Evolutionary conservation across 2,329 filamentous ascomycete species (phyloP), one percentile per base, ranked within the genome.

Genomic region (Paecilomyces formosus): DNA sequence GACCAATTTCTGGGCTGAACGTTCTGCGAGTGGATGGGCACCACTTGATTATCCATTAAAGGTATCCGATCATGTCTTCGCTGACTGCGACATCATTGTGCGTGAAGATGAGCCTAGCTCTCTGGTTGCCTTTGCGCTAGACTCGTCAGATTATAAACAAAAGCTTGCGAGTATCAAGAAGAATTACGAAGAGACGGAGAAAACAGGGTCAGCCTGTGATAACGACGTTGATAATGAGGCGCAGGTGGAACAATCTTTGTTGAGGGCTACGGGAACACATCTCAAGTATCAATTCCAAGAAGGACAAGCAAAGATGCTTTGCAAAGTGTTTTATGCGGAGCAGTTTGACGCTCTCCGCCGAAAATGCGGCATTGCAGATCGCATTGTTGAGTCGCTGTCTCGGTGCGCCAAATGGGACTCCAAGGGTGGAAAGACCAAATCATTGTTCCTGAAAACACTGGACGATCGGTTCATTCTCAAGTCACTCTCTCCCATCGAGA

Each of bases 311-410:
- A 90, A 89, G 67, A 96, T 97, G 84, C 88, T 93, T 55, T 97
- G 95, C 79, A 99, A 99, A 75, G 94, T 99, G 53, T 97, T 99
- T 74, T 99, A 95, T 68, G 94, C 94, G 0, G 94, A 97, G 72
- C 94, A 97, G 63, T 99, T 99, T 66, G 94, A 99, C 74, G 94
- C 94, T 2, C 82, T 99, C 45, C 86, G 94, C 58, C 85, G 90
- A 58, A 97, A 96, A 74, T 97, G 93, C 64, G 93, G 93, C 15
- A 89, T 97, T 8, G 87, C 91, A 1, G 92, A 97, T 69, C 89
- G 94, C 35, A 96, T 99, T 64, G 87, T 97, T 26, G 94, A 99
- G 71, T 97, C 92, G 1, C 79, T 99, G 22, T 97, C 94, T 7
- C 86, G 94, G 21, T 99, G 95, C 75, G 83, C 96, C 21, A 97